These are phyloP conservation scores for Capronia coronata DNA, from an alignment of 2,329 filamentous ascomycete species.

Conservation along the genomic window DNA sequence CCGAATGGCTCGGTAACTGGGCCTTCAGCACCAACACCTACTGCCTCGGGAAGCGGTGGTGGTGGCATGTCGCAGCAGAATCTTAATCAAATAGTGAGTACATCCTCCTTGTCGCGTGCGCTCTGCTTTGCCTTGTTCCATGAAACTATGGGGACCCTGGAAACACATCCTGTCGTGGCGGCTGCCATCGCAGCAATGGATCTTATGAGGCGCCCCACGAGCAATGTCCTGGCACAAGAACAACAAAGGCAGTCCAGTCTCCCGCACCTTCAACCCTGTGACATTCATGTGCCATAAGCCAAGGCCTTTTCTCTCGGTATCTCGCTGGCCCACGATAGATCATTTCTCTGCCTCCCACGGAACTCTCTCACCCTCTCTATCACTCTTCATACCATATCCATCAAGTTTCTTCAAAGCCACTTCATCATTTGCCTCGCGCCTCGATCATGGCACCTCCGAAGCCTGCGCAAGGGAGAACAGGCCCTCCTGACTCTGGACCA, in stretches of 20 bases:
- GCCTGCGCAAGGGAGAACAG: neutral
- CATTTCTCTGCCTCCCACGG: neutral
- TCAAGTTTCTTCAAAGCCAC: neutral
- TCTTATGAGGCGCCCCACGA: neutral
- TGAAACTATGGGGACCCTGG: neutral
- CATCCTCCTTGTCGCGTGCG: neutral
- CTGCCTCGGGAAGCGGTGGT: conserved; percentile 31
- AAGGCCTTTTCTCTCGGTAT: neutral
- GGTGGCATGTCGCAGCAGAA: conserved; percentile 70
- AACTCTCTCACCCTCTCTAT: neutral
- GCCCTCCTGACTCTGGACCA: neutral
- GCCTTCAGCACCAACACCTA: conserved; percentile 20
- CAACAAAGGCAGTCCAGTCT: neutral
- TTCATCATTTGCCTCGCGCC: neutral
- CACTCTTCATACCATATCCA: neutral
- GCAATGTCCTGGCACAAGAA: neutral
- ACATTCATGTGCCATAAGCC: neutral
- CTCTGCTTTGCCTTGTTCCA: neutral
- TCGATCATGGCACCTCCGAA: neutral
- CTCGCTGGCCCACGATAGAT: neutral
- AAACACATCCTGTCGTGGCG: neutral
- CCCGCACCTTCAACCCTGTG: neutral
- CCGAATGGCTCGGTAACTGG: conserved; percentile 35
- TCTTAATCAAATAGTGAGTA: conserved; percentile 87
- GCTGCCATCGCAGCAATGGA: neutral